Percentiles rank a stretch among this genome's conserved stretches.
Conservation (phyloP, 148 eudicot species). For the Salicornia ramosissima region DNA sequence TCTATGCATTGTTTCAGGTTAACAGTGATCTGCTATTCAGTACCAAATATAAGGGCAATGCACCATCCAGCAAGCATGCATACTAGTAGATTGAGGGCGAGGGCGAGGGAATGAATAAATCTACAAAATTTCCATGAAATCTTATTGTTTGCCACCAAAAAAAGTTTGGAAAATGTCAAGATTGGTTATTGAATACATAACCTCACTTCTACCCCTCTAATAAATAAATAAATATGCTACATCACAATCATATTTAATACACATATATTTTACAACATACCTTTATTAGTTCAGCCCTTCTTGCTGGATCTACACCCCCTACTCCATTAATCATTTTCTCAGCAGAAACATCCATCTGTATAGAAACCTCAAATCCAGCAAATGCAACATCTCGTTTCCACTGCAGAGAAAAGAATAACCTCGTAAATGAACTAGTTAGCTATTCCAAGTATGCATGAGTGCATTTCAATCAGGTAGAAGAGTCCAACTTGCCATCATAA, state of each 20-base stretch:
- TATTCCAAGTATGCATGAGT: not conserved
- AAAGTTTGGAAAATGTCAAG: not conserved
- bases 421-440: not conserved
- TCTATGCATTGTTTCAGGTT: not conserved
- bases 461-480: not conserved
- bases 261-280: slow-evolving; percentile 20
- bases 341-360: slow-evolving; percentile 96
- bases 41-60: not conserved
- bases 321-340: slow-evolving; percentile 94
- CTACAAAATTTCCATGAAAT: not conserved
- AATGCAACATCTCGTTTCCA: slow-evolving; percentile 98
- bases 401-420: slow-evolving; percentile 34
- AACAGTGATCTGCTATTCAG: not conserved
- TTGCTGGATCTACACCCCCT: slow-evolving; percentile 59
- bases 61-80: not conserved
- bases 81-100: too few relatives aligned
- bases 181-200: not conserved
- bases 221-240: slow-evolving; percentile 4
- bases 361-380: slow-evolving; percentile 96
- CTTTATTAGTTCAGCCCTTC: slow-evolving; percentile 87
- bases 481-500: not conserved
- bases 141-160: not conserved
- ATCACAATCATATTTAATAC: not conserved
- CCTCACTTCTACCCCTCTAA: not conserved
- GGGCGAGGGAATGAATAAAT: not conserved